phyloP scores from a whole-genome alignment of 208 protist genomes.

The Crithidia sp. region DNA sequence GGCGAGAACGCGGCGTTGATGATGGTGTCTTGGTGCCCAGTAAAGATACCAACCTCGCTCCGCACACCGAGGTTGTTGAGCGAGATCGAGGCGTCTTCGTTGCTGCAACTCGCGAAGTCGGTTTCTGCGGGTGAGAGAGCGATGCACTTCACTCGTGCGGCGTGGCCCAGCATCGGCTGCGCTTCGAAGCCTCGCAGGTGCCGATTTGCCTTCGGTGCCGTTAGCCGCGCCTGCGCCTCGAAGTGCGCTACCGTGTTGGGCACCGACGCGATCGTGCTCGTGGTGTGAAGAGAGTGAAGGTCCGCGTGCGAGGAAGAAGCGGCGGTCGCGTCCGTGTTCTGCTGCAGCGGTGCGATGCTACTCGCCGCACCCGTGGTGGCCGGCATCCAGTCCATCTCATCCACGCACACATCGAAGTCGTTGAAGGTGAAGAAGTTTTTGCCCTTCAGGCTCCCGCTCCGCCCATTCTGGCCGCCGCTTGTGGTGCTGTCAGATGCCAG shows the following conservation, averaged over 20 bases:
- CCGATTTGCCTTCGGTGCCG: constrained; percentile 17
- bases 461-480: not conserved
- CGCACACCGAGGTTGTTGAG: constrained; percentile 56
- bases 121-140: constrained; percentile 67
- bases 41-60: constrained; percentile 85
- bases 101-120: constrained; percentile 84
- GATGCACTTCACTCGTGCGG: constrained; percentile 86
- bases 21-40: constrained; percentile 84
- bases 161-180: constrained; percentile 63
- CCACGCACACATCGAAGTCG: constrained; percentile 84
- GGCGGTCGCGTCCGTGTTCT: not conserved
- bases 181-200: constrained; percentile 44
- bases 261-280: constrained; percentile 29
- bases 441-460: constrained; percentile 13
- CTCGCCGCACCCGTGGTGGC: constrained; percentile 5
- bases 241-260: constrained; percentile 45
- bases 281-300: constrained; percentile 32
- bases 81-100: constrained; percentile 81
- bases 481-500: not conserved
- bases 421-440: constrained; percentile 76
- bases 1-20: constrained; percentile 82
- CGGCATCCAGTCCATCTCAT: constrained; percentile 74
- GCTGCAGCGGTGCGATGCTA: constrained; percentile 1
- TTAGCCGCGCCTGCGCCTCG: constrained; percentile 7
- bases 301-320: not conserved